phyloP scores from a whole-genome alignment of 2,329 filamentous ascomycete genomes.

The Phoma sp. region DNA sequence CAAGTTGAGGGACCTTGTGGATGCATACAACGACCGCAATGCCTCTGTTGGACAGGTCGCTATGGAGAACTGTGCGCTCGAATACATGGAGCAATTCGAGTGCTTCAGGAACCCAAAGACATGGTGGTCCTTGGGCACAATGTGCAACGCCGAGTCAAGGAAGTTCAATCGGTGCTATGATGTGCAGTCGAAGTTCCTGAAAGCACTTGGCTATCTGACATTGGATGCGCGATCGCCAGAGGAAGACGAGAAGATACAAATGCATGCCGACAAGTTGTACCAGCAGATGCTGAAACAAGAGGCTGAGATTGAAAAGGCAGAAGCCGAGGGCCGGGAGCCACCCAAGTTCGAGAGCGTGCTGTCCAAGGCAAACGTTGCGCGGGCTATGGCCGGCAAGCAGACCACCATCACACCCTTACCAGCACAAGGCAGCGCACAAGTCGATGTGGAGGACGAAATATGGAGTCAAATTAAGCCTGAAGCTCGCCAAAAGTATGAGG shows the following conservation, averaged over 20 bases:
- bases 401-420: constrained; percentile 12
- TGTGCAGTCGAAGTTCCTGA: constrained; percentile 89
- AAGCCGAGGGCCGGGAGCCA: constrained; percentile 59
- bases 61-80: constrained; percentile 89
- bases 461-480: constrained; percentile 43
- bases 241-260: constrained; percentile 84
- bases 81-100: constrained; percentile 80
- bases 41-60: constrained; percentile 79
- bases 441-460: constrained; percentile 32
- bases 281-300: constrained; percentile 88
- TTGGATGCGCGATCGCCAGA: constrained; percentile 68
- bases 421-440: constrained; percentile 1
- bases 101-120: constrained; percentile 77
- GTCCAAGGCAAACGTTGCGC: constrained; percentile 41
- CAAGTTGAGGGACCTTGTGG: constrained; percentile 78
- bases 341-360: constrained; percentile 68
- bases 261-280: constrained; percentile 92
- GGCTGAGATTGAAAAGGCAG: constrained; percentile 71
- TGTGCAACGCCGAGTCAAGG: constrained; percentile 80
- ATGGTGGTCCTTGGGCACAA: constrained; percentile 71
- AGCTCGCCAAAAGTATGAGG: constrained; percentile 40
- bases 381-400: constrained; percentile 30
- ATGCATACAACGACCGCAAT: constrained; percentile 83
- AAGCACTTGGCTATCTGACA: constrained; percentile 85
- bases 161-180: constrained; percentile 86